These are phyloP conservation scores for Leucosporidium scottii DNA, from an alignment of 768 basidiomycete genomes.

Conservation along the genomic window DNA sequence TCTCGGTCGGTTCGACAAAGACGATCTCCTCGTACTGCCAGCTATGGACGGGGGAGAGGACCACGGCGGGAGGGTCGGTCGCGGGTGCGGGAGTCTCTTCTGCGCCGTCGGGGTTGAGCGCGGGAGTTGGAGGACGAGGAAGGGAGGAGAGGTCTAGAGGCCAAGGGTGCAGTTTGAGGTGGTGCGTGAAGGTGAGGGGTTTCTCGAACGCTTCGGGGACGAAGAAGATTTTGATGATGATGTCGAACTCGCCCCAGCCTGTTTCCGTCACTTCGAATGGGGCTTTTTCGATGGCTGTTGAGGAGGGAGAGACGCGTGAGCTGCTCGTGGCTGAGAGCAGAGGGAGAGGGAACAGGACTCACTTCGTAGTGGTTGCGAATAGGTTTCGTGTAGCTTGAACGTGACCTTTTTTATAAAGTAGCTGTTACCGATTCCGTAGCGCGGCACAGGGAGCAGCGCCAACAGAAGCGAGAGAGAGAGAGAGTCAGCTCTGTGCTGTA, in stretches of 20 bases:
- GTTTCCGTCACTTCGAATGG: conserved; percentile 96
- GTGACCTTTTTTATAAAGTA: conserved; percentile 94
- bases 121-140: not conserved
- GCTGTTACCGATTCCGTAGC: conserved; percentile 43
- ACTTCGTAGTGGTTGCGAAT: conserved; percentile 85
- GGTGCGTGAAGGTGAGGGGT: conserved; percentile 75
- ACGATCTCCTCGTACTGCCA: conserved; percentile 99
- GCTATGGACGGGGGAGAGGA: conserved; percentile 58
- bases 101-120: conserved; percentile 42
- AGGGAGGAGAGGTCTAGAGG: conserved; percentile 30
- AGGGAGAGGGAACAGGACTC: not conserved
- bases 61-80: conserved; percentile 6
- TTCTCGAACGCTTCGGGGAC: conserved; percentile 85
- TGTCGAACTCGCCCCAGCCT: conserved; percentile 99
- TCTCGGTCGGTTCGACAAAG: conserved; percentile 84
- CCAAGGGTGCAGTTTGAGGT: conserved; percentile 94
- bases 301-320: conserved; percentile 2
- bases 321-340: not conserved
- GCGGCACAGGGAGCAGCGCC: conserved; percentile 38
- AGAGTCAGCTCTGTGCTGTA: too few species aligned
- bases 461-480: too few species aligned
- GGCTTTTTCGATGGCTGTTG: conserved; percentile 74
- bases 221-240: conserved; percentile 85
- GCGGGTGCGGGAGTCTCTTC: not conserved
- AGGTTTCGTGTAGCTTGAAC: conserved; percentile 96